Evolutionary conservation across 2,329 filamentous ascomycete species (phyloP), one percentile per base, ranked within the genome.

Genomic region (Sarocladium brachiariae): DNA sequence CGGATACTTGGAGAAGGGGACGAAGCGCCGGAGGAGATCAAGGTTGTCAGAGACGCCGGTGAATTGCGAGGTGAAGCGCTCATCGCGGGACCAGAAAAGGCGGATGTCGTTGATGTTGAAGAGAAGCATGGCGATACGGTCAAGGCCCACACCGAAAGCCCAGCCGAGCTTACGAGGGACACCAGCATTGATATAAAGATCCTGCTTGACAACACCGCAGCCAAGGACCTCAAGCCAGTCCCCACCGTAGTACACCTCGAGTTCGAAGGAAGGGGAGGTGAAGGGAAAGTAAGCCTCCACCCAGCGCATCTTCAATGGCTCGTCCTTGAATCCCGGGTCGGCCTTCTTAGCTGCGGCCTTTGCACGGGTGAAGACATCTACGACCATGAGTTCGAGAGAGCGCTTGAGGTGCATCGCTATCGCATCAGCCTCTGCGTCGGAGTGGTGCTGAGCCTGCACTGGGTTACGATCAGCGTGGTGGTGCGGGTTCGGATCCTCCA

Each of bases 251-350:
- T 88, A 91, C 9, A 99, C 89, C 64, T 99, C 93, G 21, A 99
- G 78, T 66, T 99, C 93, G 87, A 89, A 99, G 6, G 87, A 93
- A 0, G 93, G 93, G 52, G 85, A 91, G 1, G 93, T 99, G 65
- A 97, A 97, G 34, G 93, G 93, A 70, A 99, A 99, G 69, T 93
- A 97, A 1, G 93, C 90, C 67, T 96, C 92, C 7, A 97, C 84
- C 93, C 93, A 99, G 57, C 93, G 82, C 61, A 96, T 84, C 58
- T 83, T 84, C 34, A 97, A 73, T 4, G 90, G 89, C 61, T 95
- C 87, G 47, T 81, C 75, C 18, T 71, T 65, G 56, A 70, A 74
- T 50, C 70, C 60, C 4, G 73, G 71, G 47, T 78, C 73, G 4
- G 72, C 70, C 52, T 71, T 72, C 14, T 75, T 69, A 6, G 82